Conservation (phyloP, 2,329 filamentous ascomycete genomes). For the Orbilia ellipsospora region DNA sequence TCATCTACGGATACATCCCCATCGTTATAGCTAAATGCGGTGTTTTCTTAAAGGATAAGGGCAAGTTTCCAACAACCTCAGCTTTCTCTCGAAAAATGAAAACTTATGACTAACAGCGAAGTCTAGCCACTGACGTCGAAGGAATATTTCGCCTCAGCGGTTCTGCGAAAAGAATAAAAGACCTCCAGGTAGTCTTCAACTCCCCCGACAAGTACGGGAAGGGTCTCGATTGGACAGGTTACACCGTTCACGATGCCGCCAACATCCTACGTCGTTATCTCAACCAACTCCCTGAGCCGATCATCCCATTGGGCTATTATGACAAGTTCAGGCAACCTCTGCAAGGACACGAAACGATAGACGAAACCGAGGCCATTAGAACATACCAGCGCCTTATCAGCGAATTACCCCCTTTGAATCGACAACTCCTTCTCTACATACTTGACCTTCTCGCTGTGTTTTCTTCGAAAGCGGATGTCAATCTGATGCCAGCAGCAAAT, state of each 20-base stretch:
- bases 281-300: slow-evolving; percentile 94
- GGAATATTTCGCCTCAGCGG: slow-evolving; percentile 96
- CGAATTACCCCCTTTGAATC: slow-evolving; percentile 89
- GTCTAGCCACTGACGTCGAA: slow-evolving; percentile 86
- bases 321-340: slow-evolving; percentile 89
- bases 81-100: background rate
- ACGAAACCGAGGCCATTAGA: slow-evolving; percentile 78
- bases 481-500: slow-evolving; percentile 96
- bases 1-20: slow-evolving; percentile 97
- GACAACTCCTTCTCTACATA: slow-evolving; percentile 93
- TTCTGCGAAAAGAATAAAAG: slow-evolving; percentile 98
- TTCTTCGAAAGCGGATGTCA: slow-evolving; percentile 93
- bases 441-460: slow-evolving; percentile 96
- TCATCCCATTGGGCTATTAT: slow-evolving; percentile 93
- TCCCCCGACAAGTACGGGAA: slow-evolving; percentile 96
- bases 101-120: background rate
- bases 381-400: slow-evolving; percentile 92
- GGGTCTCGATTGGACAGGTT: slow-evolving; percentile 94
- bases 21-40: slow-evolving; percentile 99
- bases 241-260: slow-evolving; percentile 97
- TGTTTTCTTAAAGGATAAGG: slow-evolving; percentile 97
- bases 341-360: slow-evolving; percentile 72
- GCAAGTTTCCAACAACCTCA: slow-evolving; percentile 65
- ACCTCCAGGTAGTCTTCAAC: slow-evolving; percentile 90
- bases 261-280: slow-evolving; percentile 96